Base-by-base conservation (phyloP, 306 rosid species). In the Comarum palustre region DNA sequence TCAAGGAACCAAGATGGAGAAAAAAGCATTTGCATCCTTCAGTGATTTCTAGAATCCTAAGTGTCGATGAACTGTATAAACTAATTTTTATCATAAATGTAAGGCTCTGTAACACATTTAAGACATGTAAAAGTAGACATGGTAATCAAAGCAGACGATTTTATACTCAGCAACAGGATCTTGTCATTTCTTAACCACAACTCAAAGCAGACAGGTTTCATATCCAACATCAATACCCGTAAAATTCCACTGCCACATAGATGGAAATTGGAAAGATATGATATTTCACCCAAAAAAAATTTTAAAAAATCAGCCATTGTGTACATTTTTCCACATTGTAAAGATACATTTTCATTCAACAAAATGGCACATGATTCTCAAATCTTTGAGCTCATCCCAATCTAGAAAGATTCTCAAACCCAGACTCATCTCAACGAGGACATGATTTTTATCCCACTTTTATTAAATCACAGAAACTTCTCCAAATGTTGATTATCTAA, bases 401-500 rank as follows among this genome's bases (percentile, higher is more conserved):
- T 24, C 7, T 55, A n/a, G 24, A n/a, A 6, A 47, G 5, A 52
- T 52, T 52, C 27, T 52, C 59, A n/a, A 1, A 52, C 59, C 59
- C 12, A 57, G 6, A 13, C 17, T 4, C 36, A 27, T 57, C 0
- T 25, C 17, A 12, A 4, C 0, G 1, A 11, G 8, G 1, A 57
- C 34, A 58, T 58, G 8, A 60, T 60, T 20, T 16, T 24, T n/a
- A n/a, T 16, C 0, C 24, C 20, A 11, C 45, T 59, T 52, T 20
- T 39, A 12, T 45, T 34, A 69, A 34, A 60, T 47, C 3, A 47
- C 8, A 47, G 36, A 8, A 63, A 47, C n/a, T 68, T 25, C 48
- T 72, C 32, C 62, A 42, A 7, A 80, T 43, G 43, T 47, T 38
- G 3, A 54, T 45, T 11, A 73, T 5, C 34, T 42, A 67, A 41